These are phyloP conservation scores for Aureoboletus auriporus DNA, from an alignment of 768 basidiomycete genomes.

Conservation along the genomic window DNA sequence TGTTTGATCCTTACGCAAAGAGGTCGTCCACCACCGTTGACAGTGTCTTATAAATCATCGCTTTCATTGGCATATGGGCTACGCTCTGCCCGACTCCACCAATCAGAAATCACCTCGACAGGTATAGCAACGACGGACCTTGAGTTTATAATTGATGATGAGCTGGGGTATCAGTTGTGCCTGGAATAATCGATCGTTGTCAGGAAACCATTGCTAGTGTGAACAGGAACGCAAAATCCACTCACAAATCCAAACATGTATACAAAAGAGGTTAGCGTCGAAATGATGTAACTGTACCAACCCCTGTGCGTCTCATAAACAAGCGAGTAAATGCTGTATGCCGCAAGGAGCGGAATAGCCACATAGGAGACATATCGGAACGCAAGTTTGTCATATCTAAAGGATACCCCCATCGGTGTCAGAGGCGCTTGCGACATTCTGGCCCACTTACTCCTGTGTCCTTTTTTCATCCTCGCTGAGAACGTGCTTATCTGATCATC, in stretches of 20 bases:
- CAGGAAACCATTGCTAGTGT: conserved; percentile 6
- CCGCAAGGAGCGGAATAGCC: conserved; percentile 75
- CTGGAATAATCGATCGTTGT: conserved; percentile 35
- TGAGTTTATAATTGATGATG: conserved; percentile 97
- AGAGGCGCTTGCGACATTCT: conserved; percentile 19
- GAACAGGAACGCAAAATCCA: conserved; percentile 15
- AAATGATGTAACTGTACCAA: conserved; percentile 96
- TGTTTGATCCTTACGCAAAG: conserved; percentile 60
- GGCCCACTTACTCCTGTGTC: conserved; percentile 81
- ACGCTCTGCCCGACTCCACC: conserved; percentile 57
- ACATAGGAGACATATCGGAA: conserved; percentile 94
- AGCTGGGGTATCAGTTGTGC: conserved; percentile 83
- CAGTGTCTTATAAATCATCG: conserved; percentile 93
- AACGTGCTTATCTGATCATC: conserved; percentile 78
- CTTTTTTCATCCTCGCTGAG: conserved; percentile 97
- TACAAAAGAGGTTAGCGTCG: conserved; percentile 88
- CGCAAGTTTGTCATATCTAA: conserved; percentile 84
- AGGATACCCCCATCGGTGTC: conserved; percentile 2
- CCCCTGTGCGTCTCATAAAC: conserved; percentile 82
- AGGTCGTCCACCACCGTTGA: conserved; percentile 91
- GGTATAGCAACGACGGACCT: conserved; percentile 45
- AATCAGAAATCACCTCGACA: conserved; percentile 5
- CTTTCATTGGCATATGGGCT: conserved; percentile 98
- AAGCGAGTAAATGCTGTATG: conserved; percentile 77
- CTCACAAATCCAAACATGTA: conserved; percentile 98